phyloP scores from a whole-genome alignment of 2,329 filamentous ascomycete species.

The Pseudogymnoascus sp. region DNA sequence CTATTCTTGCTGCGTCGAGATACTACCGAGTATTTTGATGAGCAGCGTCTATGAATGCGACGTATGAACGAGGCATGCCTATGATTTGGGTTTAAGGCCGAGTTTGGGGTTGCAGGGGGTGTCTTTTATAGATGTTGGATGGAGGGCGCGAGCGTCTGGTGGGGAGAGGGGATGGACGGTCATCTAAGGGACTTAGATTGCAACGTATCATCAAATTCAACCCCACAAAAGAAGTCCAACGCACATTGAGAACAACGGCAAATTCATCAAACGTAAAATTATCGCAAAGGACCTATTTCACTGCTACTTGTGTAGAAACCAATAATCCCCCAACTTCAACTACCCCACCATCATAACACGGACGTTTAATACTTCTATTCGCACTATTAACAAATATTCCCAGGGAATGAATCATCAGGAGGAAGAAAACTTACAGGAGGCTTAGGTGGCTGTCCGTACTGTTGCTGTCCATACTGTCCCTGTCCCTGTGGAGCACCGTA shows the following conservation, averaged over 20 bases:
- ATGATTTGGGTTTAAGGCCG: no score
- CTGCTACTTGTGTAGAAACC: not conserved
- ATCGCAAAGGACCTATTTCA: not conserved
- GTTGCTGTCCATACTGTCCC: constrained; percentile 18
- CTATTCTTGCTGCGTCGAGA: no score
- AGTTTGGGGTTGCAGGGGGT: no score
- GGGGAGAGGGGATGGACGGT: no score
- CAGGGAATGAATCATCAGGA: no score
- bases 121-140: no score
- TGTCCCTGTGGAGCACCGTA: constrained; percentile 15
- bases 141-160: no score
- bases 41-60: no score
- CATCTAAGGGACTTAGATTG: no score
- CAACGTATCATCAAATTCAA: not conserved
- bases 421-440: not conserved
- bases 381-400: not conserved
- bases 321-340: not conserved
- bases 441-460: not conserved
- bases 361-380: not conserved
- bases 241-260: not conserved
- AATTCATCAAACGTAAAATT: not conserved
- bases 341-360: not conserved
- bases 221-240: not conserved
- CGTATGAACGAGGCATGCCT: no score
- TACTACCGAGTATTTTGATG: no score